Percentiles rank a stretch among this genome's conserved stretches.
Conservation (phyloP, 2,329 filamentous ascomycete genomes). For the Fusarium sp. region DNA sequence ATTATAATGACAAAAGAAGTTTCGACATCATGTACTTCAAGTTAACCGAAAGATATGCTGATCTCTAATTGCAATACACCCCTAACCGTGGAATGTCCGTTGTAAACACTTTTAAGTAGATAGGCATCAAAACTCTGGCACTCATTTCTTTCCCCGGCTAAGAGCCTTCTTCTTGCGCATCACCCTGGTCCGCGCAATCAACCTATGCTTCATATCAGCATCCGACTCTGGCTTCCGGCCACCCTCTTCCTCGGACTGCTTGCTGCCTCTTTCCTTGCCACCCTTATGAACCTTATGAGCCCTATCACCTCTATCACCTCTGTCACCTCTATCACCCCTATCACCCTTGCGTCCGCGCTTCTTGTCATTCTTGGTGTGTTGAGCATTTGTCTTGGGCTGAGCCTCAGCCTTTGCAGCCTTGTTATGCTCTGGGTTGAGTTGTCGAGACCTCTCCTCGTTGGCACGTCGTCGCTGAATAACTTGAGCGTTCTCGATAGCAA, state of each 20-base stretch:
- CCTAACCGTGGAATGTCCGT: constrained; percentile 9
- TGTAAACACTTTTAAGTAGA: constrained; percentile 31
- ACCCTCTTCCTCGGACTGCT: constrained; percentile 32
- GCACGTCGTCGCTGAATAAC: constrained; percentile 80
- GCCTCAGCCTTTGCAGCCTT: constrained; percentile 34
- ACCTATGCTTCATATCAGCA: constrained; percentile 70
- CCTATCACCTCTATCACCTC: constrained; percentile 12
- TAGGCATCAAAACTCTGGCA: constrained; percentile 31
- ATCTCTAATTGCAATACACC: constrained; percentile 7
- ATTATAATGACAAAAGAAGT: neutral
- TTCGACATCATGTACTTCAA: neutral
- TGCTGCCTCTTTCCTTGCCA: neutral
- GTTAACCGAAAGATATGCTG: constrained; percentile 3
- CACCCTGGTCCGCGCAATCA: constrained; percentile 87
- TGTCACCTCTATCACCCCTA: constrained; percentile 22
- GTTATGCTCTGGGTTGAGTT: constrained; percentile 39
- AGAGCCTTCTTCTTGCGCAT: constrained; percentile 76
- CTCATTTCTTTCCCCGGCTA: constrained; percentile 50
- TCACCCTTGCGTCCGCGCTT: constrained; percentile 33
- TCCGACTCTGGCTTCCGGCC: constrained; percentile 53
- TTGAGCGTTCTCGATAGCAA: constrained; percentile 97
- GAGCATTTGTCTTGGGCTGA: constrained; percentile 30
- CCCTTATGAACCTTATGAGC: constrained; percentile 22
- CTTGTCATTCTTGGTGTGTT: constrained; percentile 37
- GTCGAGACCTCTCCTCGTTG: constrained; percentile 52